Conservation (phyloP, 495 filamentous ascomycete species). For the Astrothelium subdiscretum region DNA sequence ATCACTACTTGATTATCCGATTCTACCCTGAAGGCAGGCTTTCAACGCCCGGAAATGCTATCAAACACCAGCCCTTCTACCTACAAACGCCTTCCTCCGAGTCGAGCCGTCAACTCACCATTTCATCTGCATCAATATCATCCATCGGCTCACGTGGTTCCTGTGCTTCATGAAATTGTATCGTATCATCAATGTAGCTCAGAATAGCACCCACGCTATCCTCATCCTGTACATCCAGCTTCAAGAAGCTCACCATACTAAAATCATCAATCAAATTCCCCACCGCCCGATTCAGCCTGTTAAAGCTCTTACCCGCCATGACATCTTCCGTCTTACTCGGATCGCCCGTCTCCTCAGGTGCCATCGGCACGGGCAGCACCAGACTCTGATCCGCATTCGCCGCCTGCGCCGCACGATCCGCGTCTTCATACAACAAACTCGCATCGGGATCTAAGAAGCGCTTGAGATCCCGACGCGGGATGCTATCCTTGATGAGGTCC, state of each 20-base stretch:
- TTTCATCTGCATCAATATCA: slow-evolving; percentile 51
- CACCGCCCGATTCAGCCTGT: slow-evolving; percentile 70
- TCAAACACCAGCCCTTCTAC: background rate
- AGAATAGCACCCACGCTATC: slow-evolving; percentile 85
- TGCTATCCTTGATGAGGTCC: slow-evolving; percentile 80
- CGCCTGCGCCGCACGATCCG: background rate
- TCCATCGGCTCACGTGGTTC: slow-evolving; percentile 82
- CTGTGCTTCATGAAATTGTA: slow-evolving; percentile 93
- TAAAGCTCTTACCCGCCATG: slow-evolving; percentile 68
- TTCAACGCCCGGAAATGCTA: background rate
- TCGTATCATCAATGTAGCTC: slow-evolving; percentile 93
- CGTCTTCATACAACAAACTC: slow-evolving; percentile 60
- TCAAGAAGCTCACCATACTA: slow-evolving; percentile 91
- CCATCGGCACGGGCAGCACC: slow-evolving; percentile 27
- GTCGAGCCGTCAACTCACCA: background rate
- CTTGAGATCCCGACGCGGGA: slow-evolving; percentile 73
- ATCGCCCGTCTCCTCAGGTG: slow-evolving; percentile 31
- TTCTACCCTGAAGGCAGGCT: background rate
- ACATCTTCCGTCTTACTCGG: slow-evolving; percentile 50
- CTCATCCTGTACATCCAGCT: slow-evolving; percentile 82
- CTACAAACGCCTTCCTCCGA: background rate
- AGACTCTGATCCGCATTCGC: slow-evolving; percentile 31
- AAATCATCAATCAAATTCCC: slow-evolving; percentile 88
- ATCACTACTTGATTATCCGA: background rate
- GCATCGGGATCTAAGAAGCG: slow-evolving; percentile 76